Evolutionary conservation across 176 grass and related monocot species (phyloP).

Genomic region (maize (Zea mays)): DNA sequence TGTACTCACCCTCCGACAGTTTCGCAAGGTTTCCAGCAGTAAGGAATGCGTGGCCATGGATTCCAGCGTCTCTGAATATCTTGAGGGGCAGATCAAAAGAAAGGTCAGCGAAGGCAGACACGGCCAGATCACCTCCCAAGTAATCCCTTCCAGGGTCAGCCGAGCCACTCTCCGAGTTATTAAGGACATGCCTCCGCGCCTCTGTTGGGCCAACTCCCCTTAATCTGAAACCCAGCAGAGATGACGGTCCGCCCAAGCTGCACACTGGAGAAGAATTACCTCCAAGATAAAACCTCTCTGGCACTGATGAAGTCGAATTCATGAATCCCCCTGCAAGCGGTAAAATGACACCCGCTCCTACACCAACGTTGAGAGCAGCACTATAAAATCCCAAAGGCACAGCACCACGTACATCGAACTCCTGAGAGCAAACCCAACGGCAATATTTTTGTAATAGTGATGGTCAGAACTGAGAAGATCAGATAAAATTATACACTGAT

Average conservation of each 20-base stretch:
- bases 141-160: slow-evolving; percentile 45
- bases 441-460: slow-evolving; percentile 13
- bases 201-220: slow-evolving; percentile 77
- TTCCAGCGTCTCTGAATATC: slow-evolving; percentile 72
- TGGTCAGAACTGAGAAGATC: not conserved
- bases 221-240: slow-evolving; percentile 75
- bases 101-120: slow-evolving; percentile 90
- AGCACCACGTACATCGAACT: slow-evolving; percentile 77
- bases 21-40: slow-evolving; percentile 68
- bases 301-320: slow-evolving; percentile 56
- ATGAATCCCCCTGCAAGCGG: slow-evolving; percentile 73
- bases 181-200: slow-evolving; percentile 51
- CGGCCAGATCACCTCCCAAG: slow-evolving; percentile 72
- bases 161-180: slow-evolving; percentile 37
- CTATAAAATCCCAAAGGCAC: slow-evolving; percentile 81
- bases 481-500: not conserved
- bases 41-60: slow-evolving; percentile 81
- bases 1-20: slow-evolving; percentile 61
- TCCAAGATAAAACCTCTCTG: slow-evolving; percentile 81
- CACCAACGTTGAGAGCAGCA: slow-evolving; percentile 73
- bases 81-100: slow-evolving; percentile 85
- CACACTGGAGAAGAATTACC: slow-evolving; percentile 78
- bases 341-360: slow-evolving; percentile 70
- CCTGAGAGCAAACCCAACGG: slow-evolving; percentile 48
- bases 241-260: slow-evolving; percentile 61